Base-by-base conservation (phyloP, 176 grass and related monocot genomes). In the Metroxylon sagu region DNA sequence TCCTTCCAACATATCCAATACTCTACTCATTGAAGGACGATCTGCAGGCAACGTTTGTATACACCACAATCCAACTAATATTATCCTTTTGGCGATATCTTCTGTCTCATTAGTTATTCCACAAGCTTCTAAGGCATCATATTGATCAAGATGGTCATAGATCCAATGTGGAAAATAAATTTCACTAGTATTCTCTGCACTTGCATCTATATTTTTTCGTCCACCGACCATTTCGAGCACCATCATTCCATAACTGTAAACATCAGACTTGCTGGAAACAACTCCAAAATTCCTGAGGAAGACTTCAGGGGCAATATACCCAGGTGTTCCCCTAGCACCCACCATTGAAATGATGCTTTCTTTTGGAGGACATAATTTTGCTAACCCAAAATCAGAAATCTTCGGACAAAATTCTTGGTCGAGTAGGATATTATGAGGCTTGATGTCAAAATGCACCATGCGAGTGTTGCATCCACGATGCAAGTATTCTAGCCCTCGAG, bases 241-340 rank as follows among this genome's bases (percentile, higher is more conserved):
- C 54, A 83, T 72, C 54, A 86, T 71, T 3, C 79, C 83, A 4
- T 77, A 91, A 60, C 83, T 86, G 48, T 86, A 91, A 17, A 86
- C 82, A 50, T 86, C 79, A 2, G 76, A 77, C 58, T 86, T 83
- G 5, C 58, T 73, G 25, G 50, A 77, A 4, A 86, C 17, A 0
- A 31, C 43, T 55, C 80, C 88, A 56, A 87, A 77, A 59, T 57
- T 67, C 19, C 62, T 78, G 6, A 56, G 79, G 18, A 90, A 10
- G 0, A 86, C 16, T 58, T 91, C 88, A 16, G 83, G 76, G 2
- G 88, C 88, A 18, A 83, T 74, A 8, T 83, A 91, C 15, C 65
- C 76, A 43, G 69, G 58, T 27, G 60, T 77, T 71, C 23, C 76
- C 62, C 56, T 77, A 8, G 2, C 51, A 16, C 5, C 21, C 0